A percentile compares a stretch with the other conserved stretches of the same genome.
These are phyloP conservation scores for Xylariales sp. DNA, from an alignment of 2,329 filamentous ascomycete genomes.

Conservation along the genomic window DNA sequence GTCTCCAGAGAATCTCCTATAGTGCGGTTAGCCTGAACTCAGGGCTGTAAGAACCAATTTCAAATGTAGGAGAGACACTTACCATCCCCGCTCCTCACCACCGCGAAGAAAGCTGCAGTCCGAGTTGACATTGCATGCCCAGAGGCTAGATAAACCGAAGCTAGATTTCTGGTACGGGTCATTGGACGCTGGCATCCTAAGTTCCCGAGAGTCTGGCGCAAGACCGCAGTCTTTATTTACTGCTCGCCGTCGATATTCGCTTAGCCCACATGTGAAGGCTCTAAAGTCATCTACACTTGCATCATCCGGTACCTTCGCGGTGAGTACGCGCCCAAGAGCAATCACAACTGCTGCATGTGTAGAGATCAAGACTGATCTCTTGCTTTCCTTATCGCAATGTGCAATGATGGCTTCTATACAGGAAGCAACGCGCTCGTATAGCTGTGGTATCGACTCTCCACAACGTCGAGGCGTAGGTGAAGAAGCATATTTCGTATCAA, in stretches of 20 bases:
- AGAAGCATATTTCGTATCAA: conserved; percentile 68
- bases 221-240: conserved; percentile 30
- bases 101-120: conserved; percentile 84
- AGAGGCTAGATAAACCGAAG: conserved; percentile 75
- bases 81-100: conserved; percentile 92
- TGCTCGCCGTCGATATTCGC: conserved; percentile 63
- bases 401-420: conserved; percentile 77
- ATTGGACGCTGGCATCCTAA: conserved; percentile 39
- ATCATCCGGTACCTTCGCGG: conserved; percentile 79
- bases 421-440: conserved; percentile 83
- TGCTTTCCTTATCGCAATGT: conserved; percentile 76
- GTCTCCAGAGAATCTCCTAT: conserved; percentile 56
- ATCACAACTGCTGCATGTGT: conserved; percentile 93
- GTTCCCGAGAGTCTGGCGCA: conserved; percentile 49
- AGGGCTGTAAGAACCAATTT: conserved; percentile 25
- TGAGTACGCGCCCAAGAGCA: conserved; percentile 83
- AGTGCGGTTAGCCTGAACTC: conserved; percentile 32
- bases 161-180: conserved; percentile 60
- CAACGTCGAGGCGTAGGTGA: conserved; percentile 74
- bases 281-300: conserved; percentile 81
- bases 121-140: conserved; percentile 83
- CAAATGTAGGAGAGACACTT: conserved; percentile 49
- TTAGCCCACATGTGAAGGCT: conserved; percentile 86
- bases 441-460: conserved; percentile 82
- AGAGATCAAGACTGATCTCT: conserved; percentile 80